Base-by-base conservation (phyloP, 495 filamentous ascomycete species). In the Hypomontagnella submonticulosa region DNA sequence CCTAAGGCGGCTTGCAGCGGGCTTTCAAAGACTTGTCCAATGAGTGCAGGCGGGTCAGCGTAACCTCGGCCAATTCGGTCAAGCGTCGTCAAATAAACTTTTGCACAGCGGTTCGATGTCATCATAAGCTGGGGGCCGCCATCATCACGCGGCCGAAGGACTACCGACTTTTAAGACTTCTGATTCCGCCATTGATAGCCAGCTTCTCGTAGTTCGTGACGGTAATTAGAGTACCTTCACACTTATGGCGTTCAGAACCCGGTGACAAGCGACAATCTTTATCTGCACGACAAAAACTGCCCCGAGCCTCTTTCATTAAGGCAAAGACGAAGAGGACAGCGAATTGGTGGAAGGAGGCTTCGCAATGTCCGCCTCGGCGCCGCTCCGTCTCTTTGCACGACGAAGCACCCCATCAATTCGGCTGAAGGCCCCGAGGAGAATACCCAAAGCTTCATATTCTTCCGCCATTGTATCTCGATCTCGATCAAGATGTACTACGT, bases 341-440 rank as follows among this genome's bases (percentile, higher is more conserved):
- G 10, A 19, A 10, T 38, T 11, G 11, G 11, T 15, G 19, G 16
- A 58, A 38, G 34, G 12, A 58, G 47, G 34, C 23, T 15, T 53
- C 50, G 57, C 57, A 5, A 74, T 74, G 71, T 57, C 63, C 43
- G 10, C 66, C 32, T 68, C 69, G 7, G 53, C 42, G 27, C 34
- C 69, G n/a, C 53, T 74, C 18, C 69, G 50, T 18, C 38, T 42
- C 13, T 27, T 71, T 40, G 60, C 69, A 41, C 69, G 66, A 32
- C 59, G 71, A 32, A 37, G 63, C 16, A 46, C 56, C 20, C 18
- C 62, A 32, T 58, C 66, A 40, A 49, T 57, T 43, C 59, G 57
- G 10, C 20, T 60, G 4, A 66, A 58, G 10, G 9, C 53, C 11
- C 34, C 55, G 7, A 65, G 16, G 13, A 43, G 36, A 34, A 12